Conservation (phyloP, 2,329 filamentous ascomycete species). For the Aspergillus ochraceus region DNA sequence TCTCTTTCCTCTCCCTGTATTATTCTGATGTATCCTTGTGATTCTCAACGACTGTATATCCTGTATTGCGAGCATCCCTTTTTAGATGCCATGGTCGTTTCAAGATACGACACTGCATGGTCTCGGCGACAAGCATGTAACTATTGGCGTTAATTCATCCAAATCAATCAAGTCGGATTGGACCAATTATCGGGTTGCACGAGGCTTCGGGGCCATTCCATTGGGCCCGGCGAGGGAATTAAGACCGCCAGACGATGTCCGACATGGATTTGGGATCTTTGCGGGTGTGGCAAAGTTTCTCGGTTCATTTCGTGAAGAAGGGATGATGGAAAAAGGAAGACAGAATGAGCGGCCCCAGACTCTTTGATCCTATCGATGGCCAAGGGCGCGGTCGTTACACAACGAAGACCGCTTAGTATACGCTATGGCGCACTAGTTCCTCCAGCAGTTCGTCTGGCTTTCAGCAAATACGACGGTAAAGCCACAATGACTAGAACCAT, state of each 20-base stretch:
- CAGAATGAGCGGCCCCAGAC: not conserved
- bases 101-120: slow-evolving; percentile 19
- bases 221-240: not conserved
- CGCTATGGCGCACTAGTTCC: not conserved
- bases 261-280: not conserved
- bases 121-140: slow-evolving; percentile 24
- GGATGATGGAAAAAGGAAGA: not conserved
- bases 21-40: slow-evolving; percentile 16
- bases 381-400: not conserved
- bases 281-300: not conserved
- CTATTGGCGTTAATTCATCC: slow-evolving; percentile 20
- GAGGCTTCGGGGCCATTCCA: not conserved
- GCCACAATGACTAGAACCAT: not conserved
- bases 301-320: not conserved
- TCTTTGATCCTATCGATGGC: not conserved
- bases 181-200: slow-evolving; percentile 14
- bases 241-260: not conserved
- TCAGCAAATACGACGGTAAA: not conserved
- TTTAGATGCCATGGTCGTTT: slow-evolving; percentile 18
- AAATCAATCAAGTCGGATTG: slow-evolving; percentile 12
- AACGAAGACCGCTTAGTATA: not conserved
- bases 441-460: slow-evolving; percentile 1
- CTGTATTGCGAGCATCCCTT: slow-evolving; percentile 15
- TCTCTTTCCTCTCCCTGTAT: slow-evolving; percentile 18
- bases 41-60: slow-evolving; percentile 19